Evolutionary conservation across 805 yeast species (phyloP).

Genomic region (Danielia reshetovae): DNA sequence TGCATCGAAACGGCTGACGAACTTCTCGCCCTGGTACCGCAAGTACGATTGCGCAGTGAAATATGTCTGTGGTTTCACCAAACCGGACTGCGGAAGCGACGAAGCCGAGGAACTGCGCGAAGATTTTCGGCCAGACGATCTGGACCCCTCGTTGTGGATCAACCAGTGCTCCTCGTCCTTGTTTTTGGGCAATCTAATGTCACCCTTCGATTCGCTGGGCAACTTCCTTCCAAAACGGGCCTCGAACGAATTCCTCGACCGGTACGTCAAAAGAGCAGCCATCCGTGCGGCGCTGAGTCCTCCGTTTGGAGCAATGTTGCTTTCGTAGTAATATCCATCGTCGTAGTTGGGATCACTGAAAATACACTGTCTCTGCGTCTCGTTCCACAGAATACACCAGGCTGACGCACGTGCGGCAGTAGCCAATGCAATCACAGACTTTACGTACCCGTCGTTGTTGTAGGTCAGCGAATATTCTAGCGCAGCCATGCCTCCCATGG

Average conservation of each 20-base stretch:
- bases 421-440: constrained; percentile 75
- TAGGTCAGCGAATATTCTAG: constrained; percentile 73
- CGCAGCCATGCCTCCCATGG: constrained; percentile 98
- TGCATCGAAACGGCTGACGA: constrained; percentile 87
- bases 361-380: constrained; percentile 94
- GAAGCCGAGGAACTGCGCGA: constrained; percentile 11
- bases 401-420: constrained; percentile 94
- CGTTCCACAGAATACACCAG: constrained; percentile 99
- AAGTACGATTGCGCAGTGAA: constrained; percentile 95
- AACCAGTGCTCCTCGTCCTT: constrained; percentile 73
- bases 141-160: constrained; percentile 82
- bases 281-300: constrained; percentile 96
- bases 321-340: constrained; percentile 78
- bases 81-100: constrained; percentile 13
- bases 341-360: constrained; percentile 91
- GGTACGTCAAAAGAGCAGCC: constrained; percentile 90
- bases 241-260: constrained; percentile 91
- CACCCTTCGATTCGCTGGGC: constrained; percentile 23
- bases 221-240: constrained; percentile 80
- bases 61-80: constrained; percentile 47
- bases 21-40: constrained; percentile 91
- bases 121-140: constrained; percentile 8
- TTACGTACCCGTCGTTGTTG: constrained; percentile 64
- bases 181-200: constrained; percentile 40
- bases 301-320: constrained; percentile 65